These are phyloP conservation scores for Calonectria pauciramosa DNA, from an alignment of 2,329 filamentous ascomycete genomes.

Conservation along the genomic window DNA sequence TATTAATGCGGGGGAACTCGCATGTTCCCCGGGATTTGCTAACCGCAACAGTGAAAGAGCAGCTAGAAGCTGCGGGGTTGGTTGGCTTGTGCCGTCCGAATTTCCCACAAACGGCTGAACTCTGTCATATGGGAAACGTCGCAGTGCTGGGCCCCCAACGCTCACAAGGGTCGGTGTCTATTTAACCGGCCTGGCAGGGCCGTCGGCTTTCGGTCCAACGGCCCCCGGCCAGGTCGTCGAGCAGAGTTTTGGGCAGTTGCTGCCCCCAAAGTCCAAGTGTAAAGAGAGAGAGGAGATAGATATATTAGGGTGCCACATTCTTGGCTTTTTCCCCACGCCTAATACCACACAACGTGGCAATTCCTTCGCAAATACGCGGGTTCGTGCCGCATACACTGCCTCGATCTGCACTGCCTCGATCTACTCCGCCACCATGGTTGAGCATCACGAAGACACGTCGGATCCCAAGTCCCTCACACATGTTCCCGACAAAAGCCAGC, in stretches of 20 bases:
- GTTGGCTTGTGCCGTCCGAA: background rate
- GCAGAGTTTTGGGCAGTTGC: background rate
- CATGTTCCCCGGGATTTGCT: constrained; percentile 16
- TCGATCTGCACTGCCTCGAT: constrained; percentile 9
- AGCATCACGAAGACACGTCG: constrained; percentile 34
- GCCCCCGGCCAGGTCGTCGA: background rate
- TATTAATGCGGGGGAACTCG: constrained; percentile 10
- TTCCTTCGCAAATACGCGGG: background rate
- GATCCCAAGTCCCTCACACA: constrained; percentile 22
- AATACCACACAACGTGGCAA: background rate
- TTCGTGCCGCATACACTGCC: background rate
- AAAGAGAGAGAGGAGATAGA: background rate
- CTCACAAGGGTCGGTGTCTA: background rate
- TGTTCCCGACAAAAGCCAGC: background rate
- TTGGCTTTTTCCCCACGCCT: background rate
- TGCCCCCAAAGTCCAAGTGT: background rate
- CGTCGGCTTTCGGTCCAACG: background rate
- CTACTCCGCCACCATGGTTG: constrained; percentile 22
- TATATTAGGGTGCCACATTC: background rate
- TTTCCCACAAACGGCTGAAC: constrained; percentile 23
- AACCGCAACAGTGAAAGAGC: background rate
- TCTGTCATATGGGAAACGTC: background rate
- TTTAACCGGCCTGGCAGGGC: constrained; percentile 5
- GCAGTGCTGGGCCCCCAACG: background rate
- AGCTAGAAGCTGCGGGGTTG: background rate